Conservation (phyloP, 306 rosid genomes). For the Albizia julibrissin region DNA sequence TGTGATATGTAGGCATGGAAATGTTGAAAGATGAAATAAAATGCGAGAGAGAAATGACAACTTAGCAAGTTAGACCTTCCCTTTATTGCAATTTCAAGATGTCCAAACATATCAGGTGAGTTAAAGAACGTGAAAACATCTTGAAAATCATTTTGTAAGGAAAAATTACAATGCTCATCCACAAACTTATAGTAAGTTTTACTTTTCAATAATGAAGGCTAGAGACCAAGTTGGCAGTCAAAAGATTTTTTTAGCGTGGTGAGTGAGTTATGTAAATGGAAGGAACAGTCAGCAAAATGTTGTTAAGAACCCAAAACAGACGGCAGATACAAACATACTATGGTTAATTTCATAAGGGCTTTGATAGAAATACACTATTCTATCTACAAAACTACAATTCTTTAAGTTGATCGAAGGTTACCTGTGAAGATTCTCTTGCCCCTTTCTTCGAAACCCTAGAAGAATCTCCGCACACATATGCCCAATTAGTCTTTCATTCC, state of each 20-base stretch:
- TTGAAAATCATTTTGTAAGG: constrained; percentile 19
- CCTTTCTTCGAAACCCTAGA: too few relatives aligned
- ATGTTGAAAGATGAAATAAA: neutral
- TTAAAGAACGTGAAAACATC: neutral
- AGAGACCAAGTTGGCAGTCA: constrained; percentile 7
- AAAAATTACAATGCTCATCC: constrained; percentile 57
- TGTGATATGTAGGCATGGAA: neutral
- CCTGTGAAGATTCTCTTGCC: too few relatives aligned
- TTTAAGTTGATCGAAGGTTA: too few relatives aligned
- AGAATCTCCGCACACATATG: too few relatives aligned
- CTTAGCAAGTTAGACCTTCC: neutral
- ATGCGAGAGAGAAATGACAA: neutral
- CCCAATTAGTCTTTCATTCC: too few relatives aligned
- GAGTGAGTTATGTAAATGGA: too few relatives aligned
- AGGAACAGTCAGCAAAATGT: too few relatives aligned
- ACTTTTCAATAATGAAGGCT: constrained; percentile 3
- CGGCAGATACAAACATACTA: too few relatives aligned
- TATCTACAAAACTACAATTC: too few relatives aligned
- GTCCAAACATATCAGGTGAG: neutral
- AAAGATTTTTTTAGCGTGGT: constrained; percentile 11
- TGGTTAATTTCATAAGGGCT: too few relatives aligned
- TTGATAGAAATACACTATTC: too few relatives aligned
- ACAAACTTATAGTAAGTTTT: constrained; percentile 39
- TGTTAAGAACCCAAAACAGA: too few relatives aligned
- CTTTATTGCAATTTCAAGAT: neutral